These are phyloP conservation scores for Podospora sp. DNA, from an alignment of 495 filamentous ascomycete genomes.

Conservation along the genomic window DNA sequence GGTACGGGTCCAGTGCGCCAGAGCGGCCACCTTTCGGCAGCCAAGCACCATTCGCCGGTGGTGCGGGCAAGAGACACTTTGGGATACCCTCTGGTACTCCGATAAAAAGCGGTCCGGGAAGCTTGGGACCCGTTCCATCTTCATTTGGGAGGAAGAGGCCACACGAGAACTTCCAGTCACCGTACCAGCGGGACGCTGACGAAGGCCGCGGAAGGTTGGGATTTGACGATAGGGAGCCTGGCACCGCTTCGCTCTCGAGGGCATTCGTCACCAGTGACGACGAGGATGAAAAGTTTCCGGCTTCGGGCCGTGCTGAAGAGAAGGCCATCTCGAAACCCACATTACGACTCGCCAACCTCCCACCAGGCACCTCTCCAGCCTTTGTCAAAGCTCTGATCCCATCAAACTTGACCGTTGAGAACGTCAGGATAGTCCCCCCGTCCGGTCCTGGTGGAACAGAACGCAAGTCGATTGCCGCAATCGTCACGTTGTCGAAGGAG, in stretches of 20 bases:
- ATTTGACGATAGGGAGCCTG: constrained; percentile 39
- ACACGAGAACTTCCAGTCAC: constrained; percentile 41
- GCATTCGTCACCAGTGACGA: constrained; percentile 51
- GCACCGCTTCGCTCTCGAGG: constrained; percentile 36
- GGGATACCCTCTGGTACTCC: constrained; percentile 36
- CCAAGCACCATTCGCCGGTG: constrained; percentile 42
- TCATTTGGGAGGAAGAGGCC: constrained; percentile 50
- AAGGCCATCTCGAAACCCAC: constrained; percentile 84
- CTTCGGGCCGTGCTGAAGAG: constrained; percentile 59
- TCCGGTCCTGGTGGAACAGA: constrained; percentile 56
- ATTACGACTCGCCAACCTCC: constrained; percentile 66
- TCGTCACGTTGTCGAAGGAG: constrained; percentile 83
- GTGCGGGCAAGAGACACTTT: constrained; percentile 50
- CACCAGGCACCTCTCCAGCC: constrained; percentile 67
- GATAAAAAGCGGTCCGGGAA: constrained; percentile 73
- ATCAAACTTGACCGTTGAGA: constrained; percentile 68
- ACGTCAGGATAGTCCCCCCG: constrained; percentile 68
- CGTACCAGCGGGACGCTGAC: constrained; percentile 35
- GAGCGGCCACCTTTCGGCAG: constrained; percentile 38
- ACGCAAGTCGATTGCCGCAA: constrained; percentile 76
- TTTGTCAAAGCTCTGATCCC: constrained; percentile 76
- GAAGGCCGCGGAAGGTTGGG: constrained; percentile 40
- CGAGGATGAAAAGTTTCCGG: constrained; percentile 37
- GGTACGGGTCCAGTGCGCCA: constrained; percentile 42
- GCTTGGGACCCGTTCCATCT: constrained; percentile 66